Evolutionary conservation across 257 asterid species (phyloP), one percentile per base, ranked within the genome.

Genomic region (Paraleonurus japonicus): DNA sequence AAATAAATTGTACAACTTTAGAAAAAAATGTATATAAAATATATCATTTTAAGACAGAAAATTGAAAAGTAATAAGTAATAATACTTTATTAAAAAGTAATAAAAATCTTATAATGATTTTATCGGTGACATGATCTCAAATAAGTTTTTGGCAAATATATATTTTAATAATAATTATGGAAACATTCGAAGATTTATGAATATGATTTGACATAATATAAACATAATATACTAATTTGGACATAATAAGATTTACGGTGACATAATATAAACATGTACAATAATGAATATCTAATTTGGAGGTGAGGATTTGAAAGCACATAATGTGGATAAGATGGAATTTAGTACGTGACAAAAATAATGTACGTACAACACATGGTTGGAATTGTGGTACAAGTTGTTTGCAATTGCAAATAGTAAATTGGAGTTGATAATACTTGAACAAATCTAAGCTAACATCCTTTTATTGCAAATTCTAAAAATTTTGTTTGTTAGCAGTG

Each of bases 321-420:
- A 47, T 20, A 20, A 65, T 10, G 55, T 67, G 79, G 81, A 81
- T 75, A 75, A 61, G 85, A 78, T 61, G 76, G 76, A 71, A 71
- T 20, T 68, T 62, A 68, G 17, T 43, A 68, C 67, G 48, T 54
- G 81, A 68, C 75, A 75, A 41, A 33, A 71, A 55, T 65, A 35
- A 1, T 43, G 51, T 43, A 43, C 19, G 69, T 41, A 47, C 33
- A 51, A 50, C 27, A 50, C 27, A 28, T 70, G 67, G 50, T 72
- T 28, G 2, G 53, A 67, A 23, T 33, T 17, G 39, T 35, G 66
- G 70, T 51, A 35, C 78, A 50, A 37, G 17, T 62, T 61, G 37
- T 39, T 67, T 63, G 48, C 61, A 64, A 17, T 50, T 22, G 35
- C 26, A 58, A 72, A 72, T 66, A 67, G 35, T 55, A 45, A 57